Evolutionary conservation across 108 stramenopile genomes (phyloP).

Genomic region (Conticribra weissflogii): DNA sequence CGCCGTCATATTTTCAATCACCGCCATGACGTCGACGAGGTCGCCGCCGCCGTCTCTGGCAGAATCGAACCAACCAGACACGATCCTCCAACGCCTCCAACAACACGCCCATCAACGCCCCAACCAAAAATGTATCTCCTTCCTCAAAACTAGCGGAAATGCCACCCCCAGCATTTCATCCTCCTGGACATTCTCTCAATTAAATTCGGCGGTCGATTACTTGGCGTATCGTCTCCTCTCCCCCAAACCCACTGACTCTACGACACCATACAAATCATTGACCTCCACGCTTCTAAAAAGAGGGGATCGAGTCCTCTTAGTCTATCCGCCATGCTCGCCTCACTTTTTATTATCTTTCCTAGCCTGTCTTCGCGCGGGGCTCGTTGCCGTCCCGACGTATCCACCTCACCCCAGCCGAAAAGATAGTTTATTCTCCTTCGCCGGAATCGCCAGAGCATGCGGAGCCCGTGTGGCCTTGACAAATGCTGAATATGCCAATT

Average conservation of each 20-base stretch:
- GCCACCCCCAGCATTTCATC: conserved; percentile 26
- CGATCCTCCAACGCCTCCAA: conserved; percentile 14
- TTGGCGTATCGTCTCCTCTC: conserved; percentile 42
- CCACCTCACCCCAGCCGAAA: conserved; percentile 92
- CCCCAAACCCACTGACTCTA: background rate
- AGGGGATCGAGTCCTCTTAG: conserved; percentile 89
- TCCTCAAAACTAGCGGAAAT: conserved; percentile 31
- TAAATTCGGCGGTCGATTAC: conserved; percentile 34
- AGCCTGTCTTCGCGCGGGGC: conserved; percentile 91
- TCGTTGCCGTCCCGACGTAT: conserved; percentile 94
- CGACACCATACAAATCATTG: background rate
- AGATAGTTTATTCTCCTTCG: conserved; percentile 81
- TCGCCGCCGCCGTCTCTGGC: no score
- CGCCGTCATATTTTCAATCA: no score
- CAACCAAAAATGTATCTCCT: conserved; percentile 48
- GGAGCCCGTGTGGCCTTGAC: conserved; percentile 91
- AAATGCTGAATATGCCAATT: conserved; percentile 76
- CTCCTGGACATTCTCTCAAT: conserved; percentile 33
- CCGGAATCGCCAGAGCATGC: conserved; percentile 73
- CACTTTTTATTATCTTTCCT: conserved; percentile 95
- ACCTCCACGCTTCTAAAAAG: conserved; percentile 4
- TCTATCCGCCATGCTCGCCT: conserved; percentile 94
- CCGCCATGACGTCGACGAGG: background rate
- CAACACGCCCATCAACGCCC: conserved; percentile 27
- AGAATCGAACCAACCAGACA: background rate